phyloP scores from a whole-genome alignment of 768 basidiomycete genomes.

The Chlorophyllum brunneum region DNA sequence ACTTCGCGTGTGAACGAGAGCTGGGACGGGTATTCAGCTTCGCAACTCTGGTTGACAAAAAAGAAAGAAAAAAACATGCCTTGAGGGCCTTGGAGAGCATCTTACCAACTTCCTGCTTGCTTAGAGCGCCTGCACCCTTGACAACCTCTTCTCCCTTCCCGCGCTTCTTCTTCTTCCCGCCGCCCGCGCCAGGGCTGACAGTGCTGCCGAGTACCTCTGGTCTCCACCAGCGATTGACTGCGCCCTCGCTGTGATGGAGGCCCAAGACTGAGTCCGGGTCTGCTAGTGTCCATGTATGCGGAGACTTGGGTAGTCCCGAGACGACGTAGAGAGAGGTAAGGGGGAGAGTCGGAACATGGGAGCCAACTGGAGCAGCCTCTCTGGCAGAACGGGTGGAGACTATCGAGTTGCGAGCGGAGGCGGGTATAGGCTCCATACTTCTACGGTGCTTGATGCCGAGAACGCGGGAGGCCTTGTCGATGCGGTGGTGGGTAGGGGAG shows the following conservation, averaged over 20 bases:
- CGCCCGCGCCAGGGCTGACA: slow-evolving; percentile 79
- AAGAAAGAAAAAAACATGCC: slow-evolving; percentile 35
- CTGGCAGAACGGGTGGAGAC: slow-evolving; percentile 70
- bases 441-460: slow-evolving; percentile 71
- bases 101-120: slow-evolving; percentile 84
- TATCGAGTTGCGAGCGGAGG: slow-evolving; percentile 69
- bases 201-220: slow-evolving; percentile 90
- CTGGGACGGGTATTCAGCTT: slow-evolving; percentile 31
- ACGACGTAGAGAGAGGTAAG: slow-evolving; percentile 85
- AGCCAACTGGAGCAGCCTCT: slow-evolving; percentile 51
- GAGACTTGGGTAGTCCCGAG: slow-evolving; percentile 84
- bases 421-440: slow-evolving; percentile 85
- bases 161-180: slow-evolving; percentile 70
- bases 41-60: slow-evolving; percentile 8
- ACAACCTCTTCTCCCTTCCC: slow-evolving; percentile 59
- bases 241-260: slow-evolving; percentile 78
- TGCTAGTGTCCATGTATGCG: slow-evolving; percentile 86
- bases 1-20: slow-evolving; percentile 91
- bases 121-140: slow-evolving; percentile 78
- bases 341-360: slow-evolving; percentile 68
- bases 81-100: slow-evolving; percentile 91
- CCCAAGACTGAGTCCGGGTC: slow-evolving; percentile 82
- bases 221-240: slow-evolving; percentile 86
- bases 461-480: slow-evolving; percentile 75
- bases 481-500: slow-evolving; percentile 36